Evolutionary conservation across 1,139 yeast species (phyloP), one percentile per base, ranked within the genome.

Genomic region (Suhomyces coccinellae): DNA sequence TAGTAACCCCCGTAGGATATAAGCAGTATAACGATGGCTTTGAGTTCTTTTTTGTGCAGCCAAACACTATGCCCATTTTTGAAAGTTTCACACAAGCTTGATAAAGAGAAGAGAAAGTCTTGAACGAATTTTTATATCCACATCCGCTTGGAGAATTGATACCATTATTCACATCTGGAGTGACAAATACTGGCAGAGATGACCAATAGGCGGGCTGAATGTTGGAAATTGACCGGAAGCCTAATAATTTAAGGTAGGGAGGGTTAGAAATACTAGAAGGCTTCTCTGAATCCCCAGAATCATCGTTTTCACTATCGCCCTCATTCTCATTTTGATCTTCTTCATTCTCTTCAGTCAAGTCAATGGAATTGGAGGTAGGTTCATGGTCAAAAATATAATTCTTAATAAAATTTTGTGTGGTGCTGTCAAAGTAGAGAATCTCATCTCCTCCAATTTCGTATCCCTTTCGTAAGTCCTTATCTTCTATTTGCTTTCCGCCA

Each of bases 21-120:
- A 89, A 56, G 0, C 85, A 79, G 55, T 75, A 85, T 39, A 87
- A 53, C 3, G 70, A 55, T 0, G 97, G 95, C 41, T 75, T 62
- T 0, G 89, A 66, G 49, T 72, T 73, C 40, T 63, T 67, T 48
- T 84, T 76, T 6, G 75, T 57, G 54, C 83, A 79, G 1, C 96
- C 91, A 82, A 90, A 87, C 2, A 86, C 77, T 9, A 93, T 65
- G 0, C 87, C 95, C 54, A 77, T 82, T 56, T 79, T 79, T 4
- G 71, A 57, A 41, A 77, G 69, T 41, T 71, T 71, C 3, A 69
- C 58, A 64, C 95, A 68, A 2, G 85, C 75, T 43, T 79, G 82
- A 57, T 82, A 87, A 8, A 93, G 67, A 0, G 91, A 76, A 1
- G 87, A 73, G 57, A 90, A 79, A 0, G 95, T 84, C 31, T 80